Conservation (phyloP, 371 early-diverging fungal genomes). For the Sporodiniella umbellata region DNA sequence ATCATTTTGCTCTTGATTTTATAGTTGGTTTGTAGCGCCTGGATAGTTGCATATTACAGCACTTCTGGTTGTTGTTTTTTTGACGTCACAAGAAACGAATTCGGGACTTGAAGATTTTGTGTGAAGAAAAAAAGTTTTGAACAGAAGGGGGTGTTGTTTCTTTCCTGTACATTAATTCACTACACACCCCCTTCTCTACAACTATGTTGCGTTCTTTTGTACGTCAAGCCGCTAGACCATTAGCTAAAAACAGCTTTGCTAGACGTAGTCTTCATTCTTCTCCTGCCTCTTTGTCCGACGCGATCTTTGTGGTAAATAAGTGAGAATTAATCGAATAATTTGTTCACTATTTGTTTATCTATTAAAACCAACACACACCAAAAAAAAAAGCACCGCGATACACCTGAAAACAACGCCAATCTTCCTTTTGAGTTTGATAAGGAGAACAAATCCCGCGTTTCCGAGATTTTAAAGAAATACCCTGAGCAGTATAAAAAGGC, state of each 20-base stretch:
- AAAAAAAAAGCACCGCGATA: slow-evolving; percentile 85
- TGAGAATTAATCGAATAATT: neutral
- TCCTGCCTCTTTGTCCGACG: slow-evolving; percentile 57
- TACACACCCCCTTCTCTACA: neutral
- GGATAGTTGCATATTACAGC: too few species aligned
- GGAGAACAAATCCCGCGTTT: slow-evolving; percentile 79
- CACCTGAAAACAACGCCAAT: slow-evolving; percentile 84
- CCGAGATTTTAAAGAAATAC: slow-evolving; percentile 89
- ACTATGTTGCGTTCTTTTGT: slow-evolving; percentile 44
- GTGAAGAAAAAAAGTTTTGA: neutral
- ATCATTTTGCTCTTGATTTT: too few species aligned
- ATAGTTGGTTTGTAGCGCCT: too few species aligned
- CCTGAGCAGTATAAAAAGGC: slow-evolving; percentile 98
- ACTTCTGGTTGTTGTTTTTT: too few species aligned
- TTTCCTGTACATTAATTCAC: neutral
- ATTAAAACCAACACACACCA: neutral
- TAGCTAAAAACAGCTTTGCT: slow-evolving; percentile 22
- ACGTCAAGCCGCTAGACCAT: slow-evolving; percentile 35
- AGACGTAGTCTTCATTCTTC: slow-evolving; percentile 52
- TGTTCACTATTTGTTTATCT: neutral
- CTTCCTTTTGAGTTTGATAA: slow-evolving; percentile 84
- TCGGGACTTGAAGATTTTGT: neutral
- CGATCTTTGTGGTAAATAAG: slow-evolving; percentile 72
- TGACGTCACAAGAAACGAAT: neutral
- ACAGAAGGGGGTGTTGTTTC: neutral